These are phyloP conservation scores for Citrus reticulata DNA, from an alignment of 345 rosid species.

Conservation along the genomic window DNA sequence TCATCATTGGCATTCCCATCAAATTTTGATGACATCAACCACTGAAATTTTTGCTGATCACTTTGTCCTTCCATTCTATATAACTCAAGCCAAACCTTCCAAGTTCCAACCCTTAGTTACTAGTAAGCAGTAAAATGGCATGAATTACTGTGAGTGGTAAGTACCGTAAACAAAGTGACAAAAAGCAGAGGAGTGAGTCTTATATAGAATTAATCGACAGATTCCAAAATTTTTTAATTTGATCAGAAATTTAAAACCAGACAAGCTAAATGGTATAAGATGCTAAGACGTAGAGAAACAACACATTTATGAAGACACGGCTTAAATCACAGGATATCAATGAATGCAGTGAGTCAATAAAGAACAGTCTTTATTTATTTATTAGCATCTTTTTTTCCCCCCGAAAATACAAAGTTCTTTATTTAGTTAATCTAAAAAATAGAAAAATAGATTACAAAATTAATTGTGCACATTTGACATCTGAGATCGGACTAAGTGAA, in stretches of 20 bases:
- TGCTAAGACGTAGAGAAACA: neutral
- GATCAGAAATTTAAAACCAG: neutral
- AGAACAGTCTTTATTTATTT: neutral
- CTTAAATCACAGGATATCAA: neutral
- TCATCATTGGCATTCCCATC: conserved; percentile 13
- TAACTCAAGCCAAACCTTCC: neutral
- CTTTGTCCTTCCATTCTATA: conserved; percentile 26
- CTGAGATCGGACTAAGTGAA: neutral
- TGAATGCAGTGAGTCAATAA: neutral
- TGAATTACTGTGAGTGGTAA: neutral
- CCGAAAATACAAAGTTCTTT: no score
- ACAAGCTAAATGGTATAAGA: neutral
- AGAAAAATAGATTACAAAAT: no score
- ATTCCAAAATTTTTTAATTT: neutral
- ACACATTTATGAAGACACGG: neutral
- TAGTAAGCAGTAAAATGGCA: neutral
- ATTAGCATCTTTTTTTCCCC: no score
- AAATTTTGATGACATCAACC: conserved; percentile 16
- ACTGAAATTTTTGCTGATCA: conserved; percentile 13
- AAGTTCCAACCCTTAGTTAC: neutral
- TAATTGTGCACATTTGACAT: no score
- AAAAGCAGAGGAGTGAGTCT: neutral
- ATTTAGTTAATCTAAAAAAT: no score
- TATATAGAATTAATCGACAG: neutral
- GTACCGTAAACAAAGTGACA: neutral